Base-by-base conservation (phyloP, 208 protist species). In the Leishmania gerbilli region DNA sequence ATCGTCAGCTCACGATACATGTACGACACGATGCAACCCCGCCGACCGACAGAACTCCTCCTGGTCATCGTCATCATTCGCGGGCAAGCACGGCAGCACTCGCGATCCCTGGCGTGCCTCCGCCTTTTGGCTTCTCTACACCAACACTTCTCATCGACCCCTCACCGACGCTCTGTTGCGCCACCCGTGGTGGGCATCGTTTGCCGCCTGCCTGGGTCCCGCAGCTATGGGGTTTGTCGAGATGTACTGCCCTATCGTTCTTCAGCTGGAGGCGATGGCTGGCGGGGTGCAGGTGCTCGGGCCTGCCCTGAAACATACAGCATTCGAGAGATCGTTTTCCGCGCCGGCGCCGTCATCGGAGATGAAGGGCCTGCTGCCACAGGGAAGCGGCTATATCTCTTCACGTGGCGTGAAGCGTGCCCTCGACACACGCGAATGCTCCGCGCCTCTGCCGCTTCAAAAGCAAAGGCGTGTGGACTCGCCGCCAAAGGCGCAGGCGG, bases 201-300 rank as follows among this genome's bases (percentile, higher is more conserved):
- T 95, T 15, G 87, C 90, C 47, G 58, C 79, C 42, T 76, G 75
- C 19, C 49, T 95, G 5, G 88, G 92, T n/a, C 84, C 85, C 5
- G 79, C 85, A 1, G 86, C 65, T 3, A 56, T 77, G 24, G 84
- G 74, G 55, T 95, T 88, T 71, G 81, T 95, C 34, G 62, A 80
- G 2, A n/a, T 75, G 8, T 92, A 82, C 84, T 90, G 84, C n/a
- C 81, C 89, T 17, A 19, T 93, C 11, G 84, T 93, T 27, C 83
- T 92, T 71, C 92, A 95, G 84, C 89, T 93, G 77, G 87, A 89
- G 49, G 72, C 87, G 27, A 81, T 72, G 74, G 88, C 84, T 3
- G 92, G 92, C 19, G 90, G 90, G 1, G 45, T 95, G 58, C 92
- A 95, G 81, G 90, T 94, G 68, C 74, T 93, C 37, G 92, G 92